Evolutionary conservation across 257 asterid genomes (phyloP), one percentile per base, ranked within the genome.

Genomic region (Ilex aquifolium): DNA sequence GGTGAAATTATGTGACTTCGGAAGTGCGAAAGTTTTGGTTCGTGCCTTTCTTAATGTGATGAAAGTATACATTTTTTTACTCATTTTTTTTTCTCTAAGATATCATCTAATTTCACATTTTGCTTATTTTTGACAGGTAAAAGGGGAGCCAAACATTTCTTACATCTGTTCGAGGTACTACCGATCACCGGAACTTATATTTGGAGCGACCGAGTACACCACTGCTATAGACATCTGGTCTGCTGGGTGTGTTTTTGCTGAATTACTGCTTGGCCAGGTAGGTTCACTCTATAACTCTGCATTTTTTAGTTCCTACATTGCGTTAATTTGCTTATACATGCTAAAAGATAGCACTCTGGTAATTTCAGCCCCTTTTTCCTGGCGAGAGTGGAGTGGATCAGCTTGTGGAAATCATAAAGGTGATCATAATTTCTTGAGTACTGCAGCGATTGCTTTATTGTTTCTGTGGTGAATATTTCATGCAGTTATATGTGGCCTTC

Each of bases 1-100:
- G 79, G 82, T 88, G 65, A 88, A 88, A 71, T 63, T 88, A 54
- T 86, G 95, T 56, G 96, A 88, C 75, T 88, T 88, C 64, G 95
- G 96, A 73, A 86, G 96, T 62, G 96, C 96, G 64, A 88, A 88
- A 87, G 83, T 82, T 60, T 66, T 88, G 96, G 96, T 88, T 73
- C 56, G 96, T 76, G 53, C 16, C 40, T 60, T 52, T 46, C 40
- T 31, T 51, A 36, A 57, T 32, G 60, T 59, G 56, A 63, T 68
- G 57, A 51, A 51, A 56, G 64, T 48, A 55, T 57, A 63, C 32
- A 31, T 40, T 44, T 32, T 66, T 10, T 42, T 58, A 61, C 57
- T 21, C 27, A 36, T 44, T 31, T 50, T 62, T 32, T 49, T 64
- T 67, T 55, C 30, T 69, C 61, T 36, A 4, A 4, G 8, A 8